Evolutionary conservation across 192 early-diverging fungal genomes (phyloP).

Genomic region (Backusella tarrabulga): DNA sequence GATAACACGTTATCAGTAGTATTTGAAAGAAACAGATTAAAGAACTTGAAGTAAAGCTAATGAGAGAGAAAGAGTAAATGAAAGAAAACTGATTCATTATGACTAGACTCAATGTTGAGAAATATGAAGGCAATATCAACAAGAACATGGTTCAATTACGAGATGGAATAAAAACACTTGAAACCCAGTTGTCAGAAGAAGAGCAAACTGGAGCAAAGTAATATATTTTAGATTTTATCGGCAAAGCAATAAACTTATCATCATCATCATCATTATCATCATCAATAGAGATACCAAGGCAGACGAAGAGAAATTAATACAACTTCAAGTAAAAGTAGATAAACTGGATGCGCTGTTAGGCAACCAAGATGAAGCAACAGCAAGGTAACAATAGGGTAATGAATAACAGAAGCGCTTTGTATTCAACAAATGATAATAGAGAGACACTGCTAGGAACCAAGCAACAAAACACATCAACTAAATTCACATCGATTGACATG

Average conservation of each 20-base stretch:
- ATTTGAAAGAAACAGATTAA: constrained; percentile 57
- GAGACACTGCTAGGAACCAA: neutral
- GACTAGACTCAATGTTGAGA: constrained; percentile 45
- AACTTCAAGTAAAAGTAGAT: constrained; percentile 61
- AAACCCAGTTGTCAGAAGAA: constrained; percentile 51
- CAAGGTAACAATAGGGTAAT: constrained; percentile 38
- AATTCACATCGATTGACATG: constrained; percentile 24
- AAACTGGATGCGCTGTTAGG: constrained; percentile 50
- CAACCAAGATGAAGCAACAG: constrained; percentile 42
- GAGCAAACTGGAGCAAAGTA: constrained; percentile 57
- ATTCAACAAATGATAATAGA: neutral
- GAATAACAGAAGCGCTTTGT: neutral
- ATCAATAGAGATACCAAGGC: constrained; percentile 43
- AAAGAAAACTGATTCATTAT: neutral
- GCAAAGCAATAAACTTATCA: constrained; percentile 30
- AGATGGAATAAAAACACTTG: constrained; percentile 52
- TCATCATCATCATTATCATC: constrained; percentile 32
- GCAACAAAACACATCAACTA: neutral
- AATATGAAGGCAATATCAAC: constrained; percentile 53
- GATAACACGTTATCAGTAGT: constrained; percentile 56
- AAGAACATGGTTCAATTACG: constrained; percentile 50
- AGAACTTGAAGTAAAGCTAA: constrained; percentile 21
- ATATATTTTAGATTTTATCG: constrained; percentile 11
- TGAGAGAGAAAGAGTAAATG: neutral
- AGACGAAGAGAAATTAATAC: constrained; percentile 65